Evolutionary conservation across 2,329 filamentous ascomycete genomes (phyloP), one percentile per base, ranked within the genome.

Genomic region (Drechslerella coelobrocha): DNA sequence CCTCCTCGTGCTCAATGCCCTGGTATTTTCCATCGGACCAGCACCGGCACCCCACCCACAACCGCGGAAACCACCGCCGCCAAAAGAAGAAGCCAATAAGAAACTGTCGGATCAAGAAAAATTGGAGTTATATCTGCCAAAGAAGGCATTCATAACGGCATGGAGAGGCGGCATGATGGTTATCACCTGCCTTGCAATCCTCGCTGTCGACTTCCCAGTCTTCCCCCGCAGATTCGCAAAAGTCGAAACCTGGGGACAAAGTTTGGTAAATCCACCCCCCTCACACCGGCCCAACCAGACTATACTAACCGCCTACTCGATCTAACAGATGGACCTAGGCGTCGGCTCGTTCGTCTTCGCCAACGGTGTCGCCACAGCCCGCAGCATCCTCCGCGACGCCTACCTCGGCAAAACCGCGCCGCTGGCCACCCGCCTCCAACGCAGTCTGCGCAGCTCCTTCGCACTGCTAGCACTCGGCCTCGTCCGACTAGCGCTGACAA

Each of bases 181-280:
- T 54, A 84, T 90, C 74, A 99, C 94, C 6, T 95, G 91, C 77
- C 81, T 94, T 48, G 90, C 91, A 56, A 97, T 99, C 75, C 84
- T 99, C n/a, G 94, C 94, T 14, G 94, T 99, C 55, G 94, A 99
- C 79, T 99, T 99, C 78, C 87, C 84, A 17, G 83, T 97, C 68
- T 99, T 99, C 76, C 94, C 94, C 1, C 86, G 94, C 26, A 88
- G 94, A 29, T 97, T 97, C 78, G 94, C 92, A 63, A 99, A 99
- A 81, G 94, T 96, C 1, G 94, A 99, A 80, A 97, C 91, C n/a
- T 99, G 94, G 91, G 94, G 94, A 60, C 97, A 93, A 0, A 97
- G 93, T n/a, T 81, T 99, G 72, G 71, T 69, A 63, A 2, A 60
- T n/a, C 14, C 21, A 9, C 21, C 21, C 12, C 6, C 39, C 29